Base-by-base conservation (phyloP, 1,284 basidiomycete species). In the Moesziomyces sp. region DNA sequence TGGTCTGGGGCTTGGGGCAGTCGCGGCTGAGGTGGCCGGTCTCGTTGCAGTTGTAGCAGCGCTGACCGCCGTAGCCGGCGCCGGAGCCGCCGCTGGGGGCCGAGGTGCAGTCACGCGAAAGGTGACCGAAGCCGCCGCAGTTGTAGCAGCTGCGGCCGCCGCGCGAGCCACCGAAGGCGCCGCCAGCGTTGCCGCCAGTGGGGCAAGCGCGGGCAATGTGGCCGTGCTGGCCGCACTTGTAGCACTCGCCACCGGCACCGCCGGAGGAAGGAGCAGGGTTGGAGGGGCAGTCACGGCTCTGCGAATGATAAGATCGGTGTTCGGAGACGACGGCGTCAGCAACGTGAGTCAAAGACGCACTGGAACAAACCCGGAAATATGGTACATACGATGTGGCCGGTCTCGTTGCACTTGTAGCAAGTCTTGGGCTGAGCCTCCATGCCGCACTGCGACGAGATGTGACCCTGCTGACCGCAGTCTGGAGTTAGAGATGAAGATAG, bases 31-130 rank as follows among this genome's bases (percentile, higher is more conserved):
- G 75, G 68, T 82, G 80, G 46, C 80, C 80, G 26, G 60, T 46
- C 55, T 78, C 66, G 62, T 79, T 77, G 64, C 80, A 82, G 74
- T 82, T 82, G 80, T 81, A 82, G 79, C 80, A 82, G 53, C 76
- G 76, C 54, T 68, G 65, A 28, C 77, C 69, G 16, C 61, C 56
- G 56, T 16, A 46, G n/a, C 23, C 47, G 30, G 30, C 38, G n/a
- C 49, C 51, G 46, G 56, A 52, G 38, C 51, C 35, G n/a, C 76
- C 76, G 46, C 74, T 69, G 11, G 63, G 42, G 46, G 78, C 72
- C 48, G 76, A 77, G 46, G 79, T 63, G 74, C 80, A 82, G 58
- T 82, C 80, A 50, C 80, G 80, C 46, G 67, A 73, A 42, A 82
- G 49, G 76, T 82, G 80, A 43, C 80, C 80, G 46, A 77, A 55